A percentile compares a stretch with the other conserved stretches of the same genome.
phyloP scores from a whole-genome alignment of 75 land plant genomes.

The Cryptomeria japonica region DNA sequence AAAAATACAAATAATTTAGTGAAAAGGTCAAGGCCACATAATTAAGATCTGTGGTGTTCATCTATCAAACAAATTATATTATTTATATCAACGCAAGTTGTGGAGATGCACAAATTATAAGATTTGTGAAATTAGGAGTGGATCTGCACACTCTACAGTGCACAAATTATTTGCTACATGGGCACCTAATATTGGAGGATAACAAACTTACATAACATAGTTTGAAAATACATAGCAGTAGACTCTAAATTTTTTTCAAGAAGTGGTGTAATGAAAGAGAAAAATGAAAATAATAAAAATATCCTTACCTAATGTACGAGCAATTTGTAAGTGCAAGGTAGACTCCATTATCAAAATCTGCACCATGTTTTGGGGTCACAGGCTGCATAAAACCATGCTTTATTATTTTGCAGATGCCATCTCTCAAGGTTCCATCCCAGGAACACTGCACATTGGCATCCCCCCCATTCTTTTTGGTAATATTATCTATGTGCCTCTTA shows the following conservation, averaged over 20 bases:
- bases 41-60: too few relatives aligned
- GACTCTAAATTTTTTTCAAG: too few relatives aligned
- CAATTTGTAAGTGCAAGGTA: conserved; percentile 15
- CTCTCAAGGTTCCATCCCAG: conserved; percentile 15
- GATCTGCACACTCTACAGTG: too few relatives aligned
- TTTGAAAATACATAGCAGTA: conserved; percentile 20
- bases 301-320: conserved; percentile 12
- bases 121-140: too few relatives aligned
- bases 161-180: too few relatives aligned
- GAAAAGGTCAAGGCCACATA: too few relatives aligned
- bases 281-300: too few relatives aligned
- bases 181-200: too few relatives aligned
- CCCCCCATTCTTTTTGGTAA: background rate
- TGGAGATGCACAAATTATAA: too few relatives aligned
- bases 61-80: too few relatives aligned
- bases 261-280: background rate
- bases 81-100: too few relatives aligned
- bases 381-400: conserved; percentile 14
- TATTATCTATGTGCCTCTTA: background rate
- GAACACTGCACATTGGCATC: conserved; percentile 11
- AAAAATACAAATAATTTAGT: conserved; percentile 38
- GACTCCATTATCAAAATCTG: conserved; percentile 11
- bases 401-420: background rate
- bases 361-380: background rate
- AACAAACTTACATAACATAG: conserved; percentile 34